These are phyloP conservation scores for Sarocladium kiliense DNA, from an alignment of 2,329 filamentous ascomycete species.

Conservation along the genomic window DNA sequence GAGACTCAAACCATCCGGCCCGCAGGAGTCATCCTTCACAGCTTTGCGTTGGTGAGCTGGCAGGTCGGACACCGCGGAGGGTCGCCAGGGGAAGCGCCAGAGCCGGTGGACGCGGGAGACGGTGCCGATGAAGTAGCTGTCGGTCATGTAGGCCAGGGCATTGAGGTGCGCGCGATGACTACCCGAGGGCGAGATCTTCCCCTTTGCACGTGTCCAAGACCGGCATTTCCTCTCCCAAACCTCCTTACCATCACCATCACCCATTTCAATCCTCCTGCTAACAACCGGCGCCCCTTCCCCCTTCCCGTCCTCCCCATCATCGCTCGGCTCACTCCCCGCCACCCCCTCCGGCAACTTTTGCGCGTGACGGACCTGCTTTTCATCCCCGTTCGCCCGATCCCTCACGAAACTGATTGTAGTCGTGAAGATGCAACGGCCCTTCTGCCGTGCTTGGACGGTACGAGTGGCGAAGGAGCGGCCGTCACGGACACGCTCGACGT, in stretches of 20 bases:
- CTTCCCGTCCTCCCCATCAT: slow-evolving; percentile 37
- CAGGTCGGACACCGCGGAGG: slow-evolving; percentile 48
- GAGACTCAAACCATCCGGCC: slow-evolving; percentile 45
- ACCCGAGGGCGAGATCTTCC: slow-evolving; percentile 66
- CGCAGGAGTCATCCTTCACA: slow-evolving; percentile 36
- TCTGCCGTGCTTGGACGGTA: slow-evolving; percentile 92
- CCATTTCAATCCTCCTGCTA: slow-evolving; percentile 36
- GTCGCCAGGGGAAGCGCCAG: slow-evolving; percentile 61
- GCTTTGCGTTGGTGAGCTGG: slow-evolving; percentile 34
- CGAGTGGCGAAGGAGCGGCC: slow-evolving; percentile 85
- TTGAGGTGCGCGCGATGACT: slow-evolving; percentile 77
- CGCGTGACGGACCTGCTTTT: slow-evolving; percentile 58
- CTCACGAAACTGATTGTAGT: slow-evolving; percentile 82
- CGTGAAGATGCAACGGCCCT: slow-evolving; percentile 87
- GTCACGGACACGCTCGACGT: slow-evolving; percentile 89
- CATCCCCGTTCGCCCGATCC: slow-evolving; percentile 55
- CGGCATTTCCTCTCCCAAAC: slow-evolving; percentile 62
- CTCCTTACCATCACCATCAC: slow-evolving; percentile 35
- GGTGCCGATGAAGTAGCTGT: slow-evolving; percentile 90
- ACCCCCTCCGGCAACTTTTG: slow-evolving; percentile 48
- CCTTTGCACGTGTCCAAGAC: slow-evolving; percentile 71
- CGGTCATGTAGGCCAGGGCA: slow-evolving; percentile 88
- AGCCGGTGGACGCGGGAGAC: slow-evolving; percentile 75
- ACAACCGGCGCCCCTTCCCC: slow-evolving; percentile 41
- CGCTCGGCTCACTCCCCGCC: slow-evolving; percentile 30